A percentile compares a stretch with the other conserved stretches of the same genome.
These are phyloP conservation scores for Pestalotiopsis sp. DNA, from an alignment of 2,329 filamentous ascomycete genomes.

Conservation along the genomic window DNA sequence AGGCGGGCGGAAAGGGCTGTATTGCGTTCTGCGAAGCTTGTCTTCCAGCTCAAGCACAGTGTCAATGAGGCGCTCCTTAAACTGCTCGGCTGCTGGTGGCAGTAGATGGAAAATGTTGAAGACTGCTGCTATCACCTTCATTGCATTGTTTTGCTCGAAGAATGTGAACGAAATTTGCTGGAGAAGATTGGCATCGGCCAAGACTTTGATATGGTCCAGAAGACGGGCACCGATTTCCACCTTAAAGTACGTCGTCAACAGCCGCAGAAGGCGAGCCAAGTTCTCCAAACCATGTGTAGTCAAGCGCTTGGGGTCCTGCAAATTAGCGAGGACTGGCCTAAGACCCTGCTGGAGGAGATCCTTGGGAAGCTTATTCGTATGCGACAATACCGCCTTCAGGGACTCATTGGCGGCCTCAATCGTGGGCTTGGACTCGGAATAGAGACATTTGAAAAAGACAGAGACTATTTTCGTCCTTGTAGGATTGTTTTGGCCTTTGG, in stretches of 20 bases:
- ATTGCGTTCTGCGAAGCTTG: constrained; percentile 79
- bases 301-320: constrained; percentile 89
- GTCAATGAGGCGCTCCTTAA: constrained; percentile 87
- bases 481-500: constrained; percentile 68
- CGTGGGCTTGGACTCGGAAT: constrained; percentile 88
- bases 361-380: constrained; percentile 90
- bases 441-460: constrained; percentile 97
- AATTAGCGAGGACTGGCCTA: constrained; percentile 90
- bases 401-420: constrained; percentile 93
- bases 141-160: constrained; percentile 87
- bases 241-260: constrained; percentile 98
- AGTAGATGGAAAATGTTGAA: constrained; percentile 98
- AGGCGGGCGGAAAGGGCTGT: constrained; percentile 87
- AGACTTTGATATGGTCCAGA: constrained; percentile 90
- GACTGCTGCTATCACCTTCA: constrained; percentile 93
- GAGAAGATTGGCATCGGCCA: constrained; percentile 76
- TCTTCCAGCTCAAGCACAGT: constrained; percentile 88
- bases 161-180: constrained; percentile 94
- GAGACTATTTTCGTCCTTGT: constrained; percentile 76
- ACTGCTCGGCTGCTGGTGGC: constrained; percentile 83
- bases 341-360: constrained; percentile 93
- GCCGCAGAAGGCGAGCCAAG: constrained; percentile 80
- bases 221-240: constrained; percentile 92
- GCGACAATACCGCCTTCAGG: constrained; percentile 80
- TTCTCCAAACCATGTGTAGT: constrained; percentile 90